These are phyloP conservation scores for Parmelia sp. DNA, from an alignment of 495 filamentous ascomycete genomes.

Conservation along the genomic window DNA sequence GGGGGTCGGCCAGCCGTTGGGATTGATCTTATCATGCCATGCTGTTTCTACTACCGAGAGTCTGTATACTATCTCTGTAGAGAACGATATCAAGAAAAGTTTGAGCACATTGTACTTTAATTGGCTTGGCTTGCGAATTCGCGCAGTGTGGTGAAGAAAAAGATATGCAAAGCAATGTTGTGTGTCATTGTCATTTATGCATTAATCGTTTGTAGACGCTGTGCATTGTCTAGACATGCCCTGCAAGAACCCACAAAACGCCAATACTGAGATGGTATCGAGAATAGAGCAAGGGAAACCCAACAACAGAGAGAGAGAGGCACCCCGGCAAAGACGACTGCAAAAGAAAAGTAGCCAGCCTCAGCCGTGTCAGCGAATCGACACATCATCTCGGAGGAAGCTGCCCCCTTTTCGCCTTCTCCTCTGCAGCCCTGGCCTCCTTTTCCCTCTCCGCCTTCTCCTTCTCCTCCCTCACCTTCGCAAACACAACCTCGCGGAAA, in stretches of 20 bases:
- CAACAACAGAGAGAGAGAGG: background rate
- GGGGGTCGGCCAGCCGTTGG: background rate
- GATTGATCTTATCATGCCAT: background rate
- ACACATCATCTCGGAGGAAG: background rate
- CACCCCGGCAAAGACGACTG: background rate
- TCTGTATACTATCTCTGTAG: slow-evolving; percentile 2
- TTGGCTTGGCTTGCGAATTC: background rate
- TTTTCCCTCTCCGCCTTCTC: slow-evolving; percentile 69
- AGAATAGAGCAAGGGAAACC: background rate
- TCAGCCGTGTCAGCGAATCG: background rate
- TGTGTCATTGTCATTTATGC: background rate
- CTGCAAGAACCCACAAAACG: slow-evolving; percentile 5
- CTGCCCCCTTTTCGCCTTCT: slow-evolving; percentile 32
- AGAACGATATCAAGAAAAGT: background rate
- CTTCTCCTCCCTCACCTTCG: slow-evolving; percentile 92
- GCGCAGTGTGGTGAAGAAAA: background rate
- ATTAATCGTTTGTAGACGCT: background rate
- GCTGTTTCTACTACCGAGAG: background rate
- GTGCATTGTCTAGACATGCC: background rate
- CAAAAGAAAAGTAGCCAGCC: background rate
- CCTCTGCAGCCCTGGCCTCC: slow-evolving; percentile 49
- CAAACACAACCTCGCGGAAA: slow-evolving; percentile 94
- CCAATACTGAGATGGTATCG: slow-evolving; percentile 15
- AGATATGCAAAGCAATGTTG: background rate
- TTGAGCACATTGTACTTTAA: background rate